Percentiles rank a stretch among this genome's conserved stretches.
Evolutionary conservation across 2,329 filamentous ascomycete genomes (phyloP).

Genomic region (Fusarium staphyleae): DNA sequence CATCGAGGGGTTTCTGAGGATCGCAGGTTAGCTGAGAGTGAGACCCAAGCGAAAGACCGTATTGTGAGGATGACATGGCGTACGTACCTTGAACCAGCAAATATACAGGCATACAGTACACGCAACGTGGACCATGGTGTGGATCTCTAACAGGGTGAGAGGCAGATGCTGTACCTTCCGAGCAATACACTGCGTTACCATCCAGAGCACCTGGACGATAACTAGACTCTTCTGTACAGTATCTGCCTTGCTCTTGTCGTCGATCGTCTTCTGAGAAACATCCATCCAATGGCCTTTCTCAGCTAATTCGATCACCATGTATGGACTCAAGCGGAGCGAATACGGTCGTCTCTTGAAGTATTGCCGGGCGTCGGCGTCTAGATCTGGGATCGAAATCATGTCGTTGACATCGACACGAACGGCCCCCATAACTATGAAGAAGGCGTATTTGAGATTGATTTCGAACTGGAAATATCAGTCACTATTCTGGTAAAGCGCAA

Average conservation of each 20-base stretch:
- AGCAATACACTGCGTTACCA: constrained; percentile 46
- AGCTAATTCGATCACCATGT: constrained; percentile 8
- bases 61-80: too few species aligned
- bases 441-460: constrained; percentile 35
- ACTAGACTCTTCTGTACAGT: constrained; percentile 47
- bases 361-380: not conserved
- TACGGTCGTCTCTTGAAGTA: constrained; percentile 4
- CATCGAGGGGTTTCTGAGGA: constrained; percentile 27
- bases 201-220: constrained; percentile 50
- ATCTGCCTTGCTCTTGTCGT: constrained; percentile 50
- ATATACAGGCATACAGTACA: constrained; percentile 30
- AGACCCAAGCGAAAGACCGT: too few species aligned
- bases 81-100: constrained; percentile 30
- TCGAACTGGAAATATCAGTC: not conserved
- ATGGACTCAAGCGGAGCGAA: constrained; percentile 4
- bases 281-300: constrained; percentile 14
- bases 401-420: constrained; percentile 28
- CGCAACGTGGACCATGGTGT: constrained; percentile 32
- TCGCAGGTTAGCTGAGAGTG: not conserved
- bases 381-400: constrained; percentile 6
- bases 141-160: constrained; percentile 48
- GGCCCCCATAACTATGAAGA: constrained; percentile 45
- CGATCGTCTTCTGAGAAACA: constrained; percentile 32
- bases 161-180: constrained; percentile 45
- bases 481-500: not conserved